phyloP scores from a whole-genome alignment of 495 filamentous ascomycete genomes.

The Penicillium pancosmium region DNA sequence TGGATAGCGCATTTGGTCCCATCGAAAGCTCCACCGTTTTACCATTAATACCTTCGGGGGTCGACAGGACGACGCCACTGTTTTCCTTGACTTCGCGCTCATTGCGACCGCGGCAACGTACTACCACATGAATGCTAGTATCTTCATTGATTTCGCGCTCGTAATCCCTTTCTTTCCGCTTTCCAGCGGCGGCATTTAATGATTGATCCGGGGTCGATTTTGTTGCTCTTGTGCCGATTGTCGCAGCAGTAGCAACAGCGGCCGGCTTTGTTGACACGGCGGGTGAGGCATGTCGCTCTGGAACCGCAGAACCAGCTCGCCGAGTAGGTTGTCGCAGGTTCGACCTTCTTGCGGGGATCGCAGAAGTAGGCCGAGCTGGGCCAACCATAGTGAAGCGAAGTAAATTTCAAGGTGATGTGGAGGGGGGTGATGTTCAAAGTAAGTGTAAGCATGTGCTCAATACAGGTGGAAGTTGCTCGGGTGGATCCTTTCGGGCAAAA shows the following conservation, averaged over 20 bases:
- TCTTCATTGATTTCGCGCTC: constrained; percentile 74
- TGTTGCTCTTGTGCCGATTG: constrained; percentile 43
- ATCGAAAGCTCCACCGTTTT: constrained; percentile 84
- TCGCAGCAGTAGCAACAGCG: constrained; percentile 40
- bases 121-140: constrained; percentile 97
- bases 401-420: constrained; percentile 2
- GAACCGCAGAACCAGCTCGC: constrained; percentile 33
- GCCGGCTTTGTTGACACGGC: constrained; percentile 56
- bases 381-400: constrained; percentile 50
- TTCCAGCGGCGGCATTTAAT: constrained; percentile 47
- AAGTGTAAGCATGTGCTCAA: not conserved
- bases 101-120: constrained; percentile 89
- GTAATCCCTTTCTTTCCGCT: constrained; percentile 83
- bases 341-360: constrained; percentile 54
- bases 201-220: constrained; percentile 46
- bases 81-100: constrained; percentile 92
- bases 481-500: constrained; percentile 39
- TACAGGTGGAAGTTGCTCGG: constrained; percentile 16
- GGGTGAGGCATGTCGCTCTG: constrained; percentile 61
- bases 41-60: constrained; percentile 77
- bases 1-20: constrained; percentile 88
- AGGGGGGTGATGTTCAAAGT: not conserved
- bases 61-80: constrained; percentile 85
- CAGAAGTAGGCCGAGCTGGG: constrained; percentile 54
- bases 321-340: constrained; percentile 58